Base-by-base conservation (phyloP, 148 eudicot genomes). In the Silene conica region DNA sequence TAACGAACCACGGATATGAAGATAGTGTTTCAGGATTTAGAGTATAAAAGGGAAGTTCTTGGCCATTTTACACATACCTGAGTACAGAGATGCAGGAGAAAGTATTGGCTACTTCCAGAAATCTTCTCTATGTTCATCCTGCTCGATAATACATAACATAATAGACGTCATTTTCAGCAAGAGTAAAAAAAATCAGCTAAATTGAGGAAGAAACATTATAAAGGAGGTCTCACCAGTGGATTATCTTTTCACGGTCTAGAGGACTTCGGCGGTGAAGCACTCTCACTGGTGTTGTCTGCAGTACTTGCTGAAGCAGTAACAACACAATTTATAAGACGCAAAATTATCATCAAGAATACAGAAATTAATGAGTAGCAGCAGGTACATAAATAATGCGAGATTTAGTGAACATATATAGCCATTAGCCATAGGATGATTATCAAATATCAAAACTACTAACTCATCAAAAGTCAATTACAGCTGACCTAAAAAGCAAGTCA, bases 221-320 rank as follows among this genome's bases (percentile, higher is more conserved):
- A 45, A 13, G 20, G 5, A 77, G 16, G 50, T 62, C 71, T 63
- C 81, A 92, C 97, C 94, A 92, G 75, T 95, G 97, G 74, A 95
- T 90, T 76, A 84, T 85, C 85, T 85, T 95, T 83, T 89, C 91
- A 74, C 99, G 96, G 78, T 79, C 96, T 70, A 95, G 80, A 64
- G 99, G 97, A 80, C 99, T 95, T 81, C 99, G 87, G 66, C 97
- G 97, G 77, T 95, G 99, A 71, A 95, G 94, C 77, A 95, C 99
- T 83, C 99, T 87, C 71, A 95, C 79, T 2, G 99, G 99, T 12
- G 99, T 95, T 76, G 86, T 89, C 86, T 95, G 99, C 73, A 83
- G 46, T 74, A 95, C 76, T 84, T 82, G 77, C 99, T 95, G 84
- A 82, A 82, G 57, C 16, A 69, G 77, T 45, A 20, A 73, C 46